Percentiles rank a stretch among this genome's conserved stretches.
These are phyloP conservation scores for Rhizopus arrhizus DNA, from an alignment of 371 early-diverging fungal species.

Conservation along the genomic window DNA sequence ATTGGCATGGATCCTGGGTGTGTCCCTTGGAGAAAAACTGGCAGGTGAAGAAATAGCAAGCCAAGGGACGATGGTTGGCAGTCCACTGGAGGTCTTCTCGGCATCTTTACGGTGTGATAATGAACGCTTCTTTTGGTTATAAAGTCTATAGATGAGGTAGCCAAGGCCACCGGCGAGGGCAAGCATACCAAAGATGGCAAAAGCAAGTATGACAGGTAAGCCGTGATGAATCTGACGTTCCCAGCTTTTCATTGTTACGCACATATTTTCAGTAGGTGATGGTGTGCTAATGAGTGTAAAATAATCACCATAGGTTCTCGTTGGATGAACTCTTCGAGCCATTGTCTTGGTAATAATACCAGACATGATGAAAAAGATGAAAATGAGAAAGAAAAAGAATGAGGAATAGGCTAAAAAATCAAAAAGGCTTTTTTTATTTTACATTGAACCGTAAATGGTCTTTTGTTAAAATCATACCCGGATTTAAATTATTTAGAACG, in stretches of 20 bases:
- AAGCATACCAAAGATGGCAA: constrained; percentile 44
- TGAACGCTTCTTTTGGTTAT: constrained; percentile 4
- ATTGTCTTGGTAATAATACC: background rate
- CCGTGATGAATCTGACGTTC: constrained; percentile 11
- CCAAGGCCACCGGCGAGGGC: constrained; percentile 21
- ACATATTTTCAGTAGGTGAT: background rate
- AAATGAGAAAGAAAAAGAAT: constrained; percentile 1
- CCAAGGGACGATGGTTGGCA: constrained; percentile 23
- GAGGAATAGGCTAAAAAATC: background rate
- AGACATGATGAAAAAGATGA: background rate
- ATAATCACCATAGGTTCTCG: background rate
- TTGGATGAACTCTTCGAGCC: background rate
- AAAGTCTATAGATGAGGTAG: constrained; percentile 35
- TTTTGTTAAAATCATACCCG: constrained; percentile 3
- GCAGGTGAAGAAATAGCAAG: constrained; percentile 14
- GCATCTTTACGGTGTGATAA: background rate
- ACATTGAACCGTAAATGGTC: background rate
- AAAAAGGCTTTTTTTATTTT: background rate
- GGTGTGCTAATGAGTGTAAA: constrained; percentile 2
- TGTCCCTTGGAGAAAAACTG: background rate
- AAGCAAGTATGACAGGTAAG: constrained; percentile 35
- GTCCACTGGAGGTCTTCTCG: constrained; percentile 7
- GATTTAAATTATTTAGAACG: background rate
- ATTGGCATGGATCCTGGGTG: constrained; percentile 15
- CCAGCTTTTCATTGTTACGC: background rate